Evolutionary conservation across 2,329 filamentous ascomycete genomes (phyloP).

Genomic region (Aphanocladium album): DNA sequence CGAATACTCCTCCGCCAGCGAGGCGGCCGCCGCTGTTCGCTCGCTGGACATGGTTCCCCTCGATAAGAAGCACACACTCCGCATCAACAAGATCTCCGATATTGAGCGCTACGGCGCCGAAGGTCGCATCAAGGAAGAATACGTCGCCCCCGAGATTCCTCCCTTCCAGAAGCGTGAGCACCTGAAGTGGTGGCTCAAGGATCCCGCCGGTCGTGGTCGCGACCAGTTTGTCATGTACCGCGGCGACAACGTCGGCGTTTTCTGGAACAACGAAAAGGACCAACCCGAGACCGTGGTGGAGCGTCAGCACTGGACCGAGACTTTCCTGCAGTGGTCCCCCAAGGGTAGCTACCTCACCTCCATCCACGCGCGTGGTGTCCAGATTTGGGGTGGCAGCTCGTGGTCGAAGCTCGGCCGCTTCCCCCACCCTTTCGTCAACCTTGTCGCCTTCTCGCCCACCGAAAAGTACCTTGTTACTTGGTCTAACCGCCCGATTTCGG

Average conservation of each 20-base stretch:
- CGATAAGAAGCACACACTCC: constrained; percentile 93
- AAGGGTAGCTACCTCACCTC: constrained; percentile 91
- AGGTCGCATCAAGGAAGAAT: constrained; percentile 88
- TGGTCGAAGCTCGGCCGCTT: constrained; percentile 93
- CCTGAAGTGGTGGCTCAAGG: constrained; percentile 85
- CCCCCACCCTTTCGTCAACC: constrained; percentile 89
- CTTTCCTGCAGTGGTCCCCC: constrained; percentile 97
- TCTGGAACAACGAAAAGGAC: constrained; percentile 98
- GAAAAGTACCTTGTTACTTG: constrained; percentile 95
- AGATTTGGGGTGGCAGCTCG: constrained; percentile 87
- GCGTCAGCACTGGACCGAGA: constrained; percentile 94
- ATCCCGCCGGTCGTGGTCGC: constrained; percentile 70
- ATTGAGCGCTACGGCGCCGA: constrained; percentile 95
- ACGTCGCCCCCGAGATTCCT: constrained; percentile 74
- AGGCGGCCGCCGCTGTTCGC: constrained; percentile 85
- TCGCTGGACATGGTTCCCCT: constrained; percentile 80
- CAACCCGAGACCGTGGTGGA: constrained; percentile 83
- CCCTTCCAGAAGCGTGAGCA: constrained; percentile 95
- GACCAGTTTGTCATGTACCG: constrained; percentile 97
- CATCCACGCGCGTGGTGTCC: constrained; percentile 91
- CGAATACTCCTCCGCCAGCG: constrained; percentile 85
- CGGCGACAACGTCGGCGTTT: constrained; percentile 86
- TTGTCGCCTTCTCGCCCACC: constrained; percentile 89
- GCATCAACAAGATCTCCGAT: constrained; percentile 97
- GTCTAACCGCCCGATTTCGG: constrained; percentile 89